Evolutionary conservation across 2,329 filamentous ascomycete genomes (phyloP), one percentile per base, ranked within the genome.

Genomic region (Xylariaceae sp.): DNA sequence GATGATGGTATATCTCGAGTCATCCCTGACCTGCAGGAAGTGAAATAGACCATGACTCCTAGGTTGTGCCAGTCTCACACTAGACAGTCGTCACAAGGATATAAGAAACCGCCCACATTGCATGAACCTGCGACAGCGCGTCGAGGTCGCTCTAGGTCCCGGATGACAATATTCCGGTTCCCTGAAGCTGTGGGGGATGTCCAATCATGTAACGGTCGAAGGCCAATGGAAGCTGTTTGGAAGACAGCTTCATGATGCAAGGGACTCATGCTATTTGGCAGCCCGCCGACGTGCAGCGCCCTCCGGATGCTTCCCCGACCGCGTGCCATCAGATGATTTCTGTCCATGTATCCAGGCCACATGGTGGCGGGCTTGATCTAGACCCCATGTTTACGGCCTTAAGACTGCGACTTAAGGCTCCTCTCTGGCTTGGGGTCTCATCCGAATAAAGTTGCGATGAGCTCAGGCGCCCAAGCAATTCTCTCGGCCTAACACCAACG

Each of bases 251-350:
- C 30, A 44, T 38, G 41, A 51, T 51, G 49, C 48, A 53, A 50
- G 48, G 47, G 47, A 37, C 45, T 53, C 47, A 41, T 48, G 46
- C n/a, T 47, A 43, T 50, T 47, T 44, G 42, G 51, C 43, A 32
- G 39, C 40, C 43, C 37, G 49, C 51, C 45, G 44, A 39, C 44
- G 36, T 50, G 49, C 49, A 53, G 41, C 41, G 37, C 38, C 41
- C 41, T 41, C 41, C 46, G 42, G 48, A 42, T 46, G 36, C 38
- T 36, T 42, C 37, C 43, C 41, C 31, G 29, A 43, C 31, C 35
- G 29, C 24, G 34, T 42, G 17, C 37, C 16, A 32, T 32, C 28
- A 43, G 31, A 33, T 33, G 34, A 33, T 38, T 26, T 26, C 22
- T 26, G 11, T 11, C 38, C 19, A 38, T 33, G 26, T 38, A 38